These are phyloP conservation scores for Coprinopsis strossmayeri DNA, from an alignment of 768 basidiomycete genomes.

Conservation along the genomic window DNA sequence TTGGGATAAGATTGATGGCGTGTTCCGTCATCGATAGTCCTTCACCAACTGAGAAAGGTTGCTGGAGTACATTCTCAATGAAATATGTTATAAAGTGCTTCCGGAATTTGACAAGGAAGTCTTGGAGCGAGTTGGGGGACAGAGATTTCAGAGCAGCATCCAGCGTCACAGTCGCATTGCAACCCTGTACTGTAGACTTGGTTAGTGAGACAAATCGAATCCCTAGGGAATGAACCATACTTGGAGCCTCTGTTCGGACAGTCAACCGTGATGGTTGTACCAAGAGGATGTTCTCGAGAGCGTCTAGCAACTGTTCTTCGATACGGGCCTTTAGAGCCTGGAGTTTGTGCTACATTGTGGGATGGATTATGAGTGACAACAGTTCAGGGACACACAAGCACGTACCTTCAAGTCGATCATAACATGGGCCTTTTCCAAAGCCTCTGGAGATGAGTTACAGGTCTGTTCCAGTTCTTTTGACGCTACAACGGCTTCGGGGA, in stretches of 20 bases:
- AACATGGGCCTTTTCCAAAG: conserved; percentile 46
- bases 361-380: background rate
- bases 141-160: conserved; percentile 54
- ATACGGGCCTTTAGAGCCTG: conserved; percentile 48
- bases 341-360: conserved; percentile 42
- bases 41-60: conserved; percentile 38
- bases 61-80: conserved; percentile 51
- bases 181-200: conserved; percentile 26
- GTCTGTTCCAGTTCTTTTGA: conserved; percentile 35
- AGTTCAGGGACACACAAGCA: background rate
- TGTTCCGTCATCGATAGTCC: conserved; percentile 23
- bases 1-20: conserved; percentile 41
- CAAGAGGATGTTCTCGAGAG: conserved; percentile 52
- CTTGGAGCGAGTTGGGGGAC: conserved; percentile 43
- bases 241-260: conserved; percentile 46
- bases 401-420: conserved; percentile 54
- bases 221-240: too few species aligned
- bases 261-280: conserved; percentile 43
- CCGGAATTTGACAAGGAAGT: conserved; percentile 53
- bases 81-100: conserved; percentile 57
- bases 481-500: conserved; percentile 56
- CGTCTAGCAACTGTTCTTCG: conserved; percentile 69
- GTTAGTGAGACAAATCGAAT: too few species aligned
- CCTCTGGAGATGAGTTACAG: conserved; percentile 41
- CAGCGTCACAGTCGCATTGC: conserved; percentile 39